A percentile compares a stretch with the other conserved stretches of the same genome.
Evolutionary conservation across 768 basidiomycete genomes (phyloP).

Genomic region (Leccinum subtestaceum): DNA sequence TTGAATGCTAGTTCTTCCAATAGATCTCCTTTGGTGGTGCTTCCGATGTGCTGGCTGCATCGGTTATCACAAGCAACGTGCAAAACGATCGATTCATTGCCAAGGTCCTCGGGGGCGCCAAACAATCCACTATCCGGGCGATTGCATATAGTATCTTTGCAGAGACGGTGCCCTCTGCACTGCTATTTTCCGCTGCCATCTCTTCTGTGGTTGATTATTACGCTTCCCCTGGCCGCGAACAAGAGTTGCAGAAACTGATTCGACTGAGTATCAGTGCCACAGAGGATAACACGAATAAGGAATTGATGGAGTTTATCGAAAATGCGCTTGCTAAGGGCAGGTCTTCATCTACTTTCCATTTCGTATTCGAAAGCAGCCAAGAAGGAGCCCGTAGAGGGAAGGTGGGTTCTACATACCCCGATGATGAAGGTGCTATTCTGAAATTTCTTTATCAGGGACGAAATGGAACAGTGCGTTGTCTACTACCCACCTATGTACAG

Average conservation of each 20-base stretch:
- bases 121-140: constrained; percentile 23
- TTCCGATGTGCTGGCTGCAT: constrained; percentile 19
- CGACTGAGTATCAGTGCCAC: constrained; percentile 30
- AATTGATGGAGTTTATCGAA: constrained; percentile 43
- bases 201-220: constrained; percentile 61
- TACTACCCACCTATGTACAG: neutral
- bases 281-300: constrained; percentile 22
- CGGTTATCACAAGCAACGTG: constrained; percentile 21
- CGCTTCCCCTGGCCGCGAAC: constrained; percentile 38
- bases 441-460: no score
- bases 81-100: constrained; percentile 23
- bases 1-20: neutral
- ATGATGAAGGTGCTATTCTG: neutral
- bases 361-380: constrained; percentile 29
- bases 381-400: constrained; percentile 25
- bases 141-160: constrained; percentile 50
- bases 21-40: constrained; percentile 20
- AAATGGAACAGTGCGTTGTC: no score
- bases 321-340: constrained; percentile 43
- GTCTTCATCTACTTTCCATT: constrained; percentile 13
- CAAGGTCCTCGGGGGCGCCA: constrained; percentile 6
- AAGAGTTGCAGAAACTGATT: constrained; percentile 38
- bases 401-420: constrained; percentile 32
- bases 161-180: constrained; percentile 52
- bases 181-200: constrained; percentile 54